Evolutionary conservation across 1,139 yeast species (phyloP), one percentile per base, ranked within the genome.

Genomic region (Magnusiomyces sp.): DNA sequence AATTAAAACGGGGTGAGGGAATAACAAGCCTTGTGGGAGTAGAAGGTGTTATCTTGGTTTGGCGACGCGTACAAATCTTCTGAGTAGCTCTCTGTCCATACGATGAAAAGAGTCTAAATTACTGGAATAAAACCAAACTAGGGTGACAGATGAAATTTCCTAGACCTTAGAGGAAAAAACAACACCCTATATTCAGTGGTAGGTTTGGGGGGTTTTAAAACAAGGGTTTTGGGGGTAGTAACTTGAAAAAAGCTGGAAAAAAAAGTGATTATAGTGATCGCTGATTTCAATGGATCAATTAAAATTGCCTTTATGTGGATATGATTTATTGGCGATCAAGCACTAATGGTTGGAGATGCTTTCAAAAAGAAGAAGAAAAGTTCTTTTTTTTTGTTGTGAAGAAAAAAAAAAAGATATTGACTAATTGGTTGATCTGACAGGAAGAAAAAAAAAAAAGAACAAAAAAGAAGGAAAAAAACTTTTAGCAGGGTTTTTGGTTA

Each of bases 21-120:
- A 74, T 72, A 71, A 71, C 75, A 71, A 70, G 73, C 75, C 70
- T 72, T 74, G 71, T 70, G 75, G 77, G 58, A 54, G 60, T 56
- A 55, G 48, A 62, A 56, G 61, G 66, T 67, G 71, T 64, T 67
- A 68, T 65, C 70, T 63, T 53, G 61, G 61, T 51, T 69, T 68
- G 41, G 70, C 64, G 42, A 71, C 71, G 59, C 71, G 69, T 54
- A 70, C 64, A 58, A 64, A 66, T 52, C 69, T 65, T 55, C 63
- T 60, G 53, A 65, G 63, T 51, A 63, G 62, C 64, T 66, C 69
- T 61, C 63, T 64, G 63, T 67, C 62, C 71, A 67, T 67, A 58
- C 67, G 66, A 60, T 58, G 63, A 49, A 48, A 46, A 45, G 49
- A 52, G 53, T 50, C 54, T 54, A 45, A 46, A 38, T 33, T 45